These are phyloP conservation scores for Gossypium laxum DNA, from an alignment of 441 rosid genomes.

Conservation along the genomic window DNA sequence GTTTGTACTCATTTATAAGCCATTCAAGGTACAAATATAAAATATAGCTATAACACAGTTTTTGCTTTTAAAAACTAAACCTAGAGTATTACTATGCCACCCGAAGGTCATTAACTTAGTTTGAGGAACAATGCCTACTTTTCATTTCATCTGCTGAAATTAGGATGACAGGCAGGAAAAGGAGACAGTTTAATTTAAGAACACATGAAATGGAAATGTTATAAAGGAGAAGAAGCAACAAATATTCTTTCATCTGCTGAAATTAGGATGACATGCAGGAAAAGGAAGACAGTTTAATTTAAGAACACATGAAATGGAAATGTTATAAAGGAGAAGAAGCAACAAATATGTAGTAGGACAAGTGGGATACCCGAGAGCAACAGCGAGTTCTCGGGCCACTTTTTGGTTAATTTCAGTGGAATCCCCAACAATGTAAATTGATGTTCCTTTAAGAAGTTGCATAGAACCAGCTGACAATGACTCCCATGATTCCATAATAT, in stretches of 20 bases:
- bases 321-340: not conserved
- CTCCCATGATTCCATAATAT: constrained; percentile 82
- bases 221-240: not conserved
- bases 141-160: not conserved
- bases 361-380: constrained; percentile 59
- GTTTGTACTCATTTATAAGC: not conserved
- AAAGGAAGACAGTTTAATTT: not conserved
- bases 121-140: not conserved
- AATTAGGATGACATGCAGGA: not conserved
- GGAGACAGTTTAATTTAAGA: not conserved
- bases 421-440: constrained; percentile 68
- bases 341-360: not conserved
- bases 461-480: constrained; percentile 62
- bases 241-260: not conserved
- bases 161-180: not conserved
- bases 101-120: not conserved
- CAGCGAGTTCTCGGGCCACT: constrained; percentile 65
- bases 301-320: not conserved
- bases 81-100: not conserved
- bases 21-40: not conserved
- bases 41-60: not conserved
- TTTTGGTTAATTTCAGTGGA: constrained; percentile 66
- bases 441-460: constrained; percentile 83
- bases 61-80: not conserved
- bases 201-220: not conserved